Base-by-base conservation (phyloP, 257 asterid species). In the Forsythia viridissima region DNA sequence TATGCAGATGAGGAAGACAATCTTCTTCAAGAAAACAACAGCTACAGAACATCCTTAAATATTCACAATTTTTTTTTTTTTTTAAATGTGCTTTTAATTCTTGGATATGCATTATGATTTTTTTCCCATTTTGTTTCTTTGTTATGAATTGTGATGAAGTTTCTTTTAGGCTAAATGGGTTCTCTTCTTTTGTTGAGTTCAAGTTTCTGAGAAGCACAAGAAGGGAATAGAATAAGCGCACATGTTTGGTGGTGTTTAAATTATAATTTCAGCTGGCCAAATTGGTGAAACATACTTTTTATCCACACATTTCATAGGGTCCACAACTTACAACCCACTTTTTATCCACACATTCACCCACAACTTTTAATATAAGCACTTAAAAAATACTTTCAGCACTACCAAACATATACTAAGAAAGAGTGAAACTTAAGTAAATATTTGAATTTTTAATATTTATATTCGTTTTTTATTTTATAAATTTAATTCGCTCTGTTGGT, bases 1-100 rank as follows among this genome's bases (percentile, higher is more conserved):
- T 42, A 34, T 55, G 80, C 92, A 94, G 98, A 94, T 16, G 95
- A 89, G 80, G 96, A 93, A 73, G 92, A 93, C 79, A 83, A 76
- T 63, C 98, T 93, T 79, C 78, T 90, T 2, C 89, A 63, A 71
- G 93, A 92, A 75, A 89, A 93, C 24, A 91, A 94, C 87, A 89
- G 82, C 80, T 94, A 93, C 85, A 81, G 98, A 43, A 3, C 91
- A 77, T 66, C 97, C 83, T 79, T 88, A 73, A 94, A 92, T 83
- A 30, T 30, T 30, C 34, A 30, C 34, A 30, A 30, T 30, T 30
- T 71, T 20, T 76, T 40, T 70, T 68, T 1, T 0, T 11, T 71
- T 66, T 36, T 30, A 24, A 24, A 30, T 30, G 39, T 73, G n/a
- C 48, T 46, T 46, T 68, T 18, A 66, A 21, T 78, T 68, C 38